phyloP scores from a whole-genome alignment of 1,284 basidiomycete genomes.

The Pseudomicrostroma phylloplanum region DNA sequence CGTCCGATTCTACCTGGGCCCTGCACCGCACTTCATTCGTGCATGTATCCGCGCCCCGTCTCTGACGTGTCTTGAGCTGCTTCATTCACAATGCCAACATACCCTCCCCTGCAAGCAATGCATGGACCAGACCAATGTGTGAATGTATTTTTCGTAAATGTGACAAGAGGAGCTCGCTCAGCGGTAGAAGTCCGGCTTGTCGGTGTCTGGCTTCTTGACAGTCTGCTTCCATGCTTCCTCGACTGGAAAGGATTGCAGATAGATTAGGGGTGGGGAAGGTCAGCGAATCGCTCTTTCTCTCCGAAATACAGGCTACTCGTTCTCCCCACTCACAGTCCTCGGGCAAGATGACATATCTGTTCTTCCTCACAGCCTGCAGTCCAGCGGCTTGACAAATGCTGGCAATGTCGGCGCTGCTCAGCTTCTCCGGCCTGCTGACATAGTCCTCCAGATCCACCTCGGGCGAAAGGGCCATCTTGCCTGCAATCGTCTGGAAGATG shows the following conservation, averaged over 20 bases:
- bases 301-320: background rate
- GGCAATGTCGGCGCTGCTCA: constrained; percentile 92
- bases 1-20: no score
- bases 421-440: constrained; percentile 88
- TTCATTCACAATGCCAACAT: no score
- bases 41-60: no score
- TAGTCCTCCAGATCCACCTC: constrained; percentile 99
- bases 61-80: no score
- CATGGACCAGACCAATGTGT: no score
- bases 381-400: constrained; percentile 96
- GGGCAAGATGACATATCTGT: constrained; percentile 91
- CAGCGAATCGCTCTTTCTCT: constrained; percentile 13
- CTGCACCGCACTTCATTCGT: no score
- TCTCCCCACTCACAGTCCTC: constrained; percentile 73
- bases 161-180: constrained; percentile 11
- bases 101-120: no score
- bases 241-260: background rate
- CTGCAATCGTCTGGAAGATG: constrained; percentile 95
- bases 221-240: constrained; percentile 48
- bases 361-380: constrained; percentile 94
- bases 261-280: background rate
- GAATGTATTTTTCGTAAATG: no score
- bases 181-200: constrained; percentile 49
- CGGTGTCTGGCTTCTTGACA: constrained; percentile 47
- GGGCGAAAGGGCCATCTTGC: constrained; percentile 95